These are phyloP conservation scores for Zymoseptoria pseudotritici DNA, from an alignment of 2,329 filamentous ascomycete genomes.

Conservation along the genomic window DNA sequence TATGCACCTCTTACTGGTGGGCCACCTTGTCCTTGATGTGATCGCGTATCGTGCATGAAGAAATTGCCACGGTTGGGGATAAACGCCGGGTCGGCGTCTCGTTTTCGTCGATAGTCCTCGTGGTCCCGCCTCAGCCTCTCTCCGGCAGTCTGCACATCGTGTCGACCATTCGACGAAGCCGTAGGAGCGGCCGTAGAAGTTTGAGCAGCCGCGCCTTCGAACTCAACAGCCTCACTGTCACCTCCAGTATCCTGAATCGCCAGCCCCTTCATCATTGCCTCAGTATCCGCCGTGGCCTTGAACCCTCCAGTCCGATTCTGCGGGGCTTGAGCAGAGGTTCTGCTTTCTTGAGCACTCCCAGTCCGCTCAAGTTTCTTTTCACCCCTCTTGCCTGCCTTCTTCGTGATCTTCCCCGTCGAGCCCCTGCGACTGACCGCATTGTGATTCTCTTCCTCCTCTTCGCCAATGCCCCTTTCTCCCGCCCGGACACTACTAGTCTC, in stretches of 20 bases:
- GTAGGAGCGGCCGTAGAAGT: conserved; percentile 26
- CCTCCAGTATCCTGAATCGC: conserved; percentile 37
- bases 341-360: background rate
- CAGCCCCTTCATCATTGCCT: conserved; percentile 55
- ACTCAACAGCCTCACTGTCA: conserved; percentile 40
- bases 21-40: conserved; percentile 16
- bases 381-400: background rate
- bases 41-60: conserved; percentile 90
- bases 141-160: conserved; percentile 46
- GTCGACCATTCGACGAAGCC: conserved; percentile 22
- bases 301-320: conserved; percentile 25
- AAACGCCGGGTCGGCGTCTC: conserved; percentile 84
- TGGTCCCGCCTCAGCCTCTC: conserved; percentile 76
- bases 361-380: background rate
- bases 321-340: conserved; percentile 8
- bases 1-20: conserved; percentile 19
- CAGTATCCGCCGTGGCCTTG: conserved; percentile 47
- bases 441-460: conserved; percentile 2
- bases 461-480: conserved; percentile 22
- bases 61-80: conserved; percentile 91
- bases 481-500: conserved; percentile 13
- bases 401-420: background rate
- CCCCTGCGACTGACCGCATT: background rate
- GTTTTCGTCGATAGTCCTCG: conserved; percentile 81
- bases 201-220: conserved; percentile 42